Evolutionary conservation across 1,139 yeast genomes (phyloP).

Genomic region (Taphrina deformans): DNA sequence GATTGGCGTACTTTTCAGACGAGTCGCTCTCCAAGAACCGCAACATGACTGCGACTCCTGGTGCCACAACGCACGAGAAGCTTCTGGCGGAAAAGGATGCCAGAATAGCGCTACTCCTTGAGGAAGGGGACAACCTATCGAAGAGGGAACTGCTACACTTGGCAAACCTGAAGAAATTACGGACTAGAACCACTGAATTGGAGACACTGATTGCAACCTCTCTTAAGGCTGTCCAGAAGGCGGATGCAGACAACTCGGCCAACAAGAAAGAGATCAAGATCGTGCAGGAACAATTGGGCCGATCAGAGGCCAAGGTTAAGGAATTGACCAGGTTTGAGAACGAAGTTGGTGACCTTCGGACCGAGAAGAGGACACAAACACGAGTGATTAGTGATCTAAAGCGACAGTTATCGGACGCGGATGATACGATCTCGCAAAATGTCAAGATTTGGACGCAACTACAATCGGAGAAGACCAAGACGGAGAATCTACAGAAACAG

Average conservation of each 20-base stretch:
- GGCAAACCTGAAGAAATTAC: constrained; percentile 65
- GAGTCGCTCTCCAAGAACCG: neutral
- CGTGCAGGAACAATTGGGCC: constrained; percentile 39
- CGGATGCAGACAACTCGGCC: constrained; percentile 40
- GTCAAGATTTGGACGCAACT: constrained; percentile 30
- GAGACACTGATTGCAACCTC: constrained; percentile 41
- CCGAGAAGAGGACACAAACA: constrained; percentile 36
- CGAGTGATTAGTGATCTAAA: constrained; percentile 36
- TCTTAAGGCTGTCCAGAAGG: constrained; percentile 39
- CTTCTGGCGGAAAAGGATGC: constrained; percentile 47
- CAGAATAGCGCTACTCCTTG: constrained; percentile 59
- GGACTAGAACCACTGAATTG: constrained; percentile 49
- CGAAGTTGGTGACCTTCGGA: constrained; percentile 34
- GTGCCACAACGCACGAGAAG: neutral
- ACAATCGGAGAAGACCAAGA: constrained; percentile 31
- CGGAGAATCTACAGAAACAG: constrained; percentile 40
- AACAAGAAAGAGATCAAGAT: constrained; percentile 39
- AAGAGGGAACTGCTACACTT: constrained; percentile 69
- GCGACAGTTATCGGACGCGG: constrained; percentile 33
- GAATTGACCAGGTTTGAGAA: constrained; percentile 37
- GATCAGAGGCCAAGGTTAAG: constrained; percentile 37
- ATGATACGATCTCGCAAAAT: constrained; percentile 33
- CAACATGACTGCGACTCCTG: neutral
- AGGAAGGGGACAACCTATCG: constrained; percentile 78
- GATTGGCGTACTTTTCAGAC: constrained; percentile 11